Percentiles rank a stretch among this genome's conserved stretches.
Evolutionary conservation across 768 basidiomycete species (phyloP).

Genomic region (Gautieria morchelliformis): DNA sequence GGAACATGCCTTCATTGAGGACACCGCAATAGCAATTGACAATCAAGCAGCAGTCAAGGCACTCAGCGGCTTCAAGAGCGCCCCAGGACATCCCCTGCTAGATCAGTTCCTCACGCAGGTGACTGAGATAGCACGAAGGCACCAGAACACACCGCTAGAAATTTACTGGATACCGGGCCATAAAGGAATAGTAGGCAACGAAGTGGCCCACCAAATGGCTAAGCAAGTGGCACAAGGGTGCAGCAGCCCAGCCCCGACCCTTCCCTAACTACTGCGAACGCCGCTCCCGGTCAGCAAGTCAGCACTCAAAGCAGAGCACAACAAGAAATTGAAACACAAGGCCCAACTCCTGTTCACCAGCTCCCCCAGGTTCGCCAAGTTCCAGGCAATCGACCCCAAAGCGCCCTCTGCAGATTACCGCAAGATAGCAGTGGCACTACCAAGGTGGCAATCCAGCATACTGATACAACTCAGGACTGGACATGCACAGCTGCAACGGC

Average conservation of each 20-base stretch:
- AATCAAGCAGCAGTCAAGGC: not conserved
- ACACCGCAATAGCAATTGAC: not conserved
- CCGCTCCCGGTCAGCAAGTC: not conserved
- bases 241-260: not conserved
- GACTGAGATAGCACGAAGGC: not conserved
- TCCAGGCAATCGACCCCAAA: constrained; percentile 1
- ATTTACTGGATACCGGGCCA: not conserved
- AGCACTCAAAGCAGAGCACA: not conserved
- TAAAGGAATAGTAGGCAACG: not conserved
- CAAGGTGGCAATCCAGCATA: not conserved
- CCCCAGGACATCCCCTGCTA: not conserved
- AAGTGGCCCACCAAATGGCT: not conserved
- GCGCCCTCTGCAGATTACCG: constrained; percentile 7
- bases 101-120: not conserved
- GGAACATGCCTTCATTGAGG: not conserved
- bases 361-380: not conserved
- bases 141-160: not conserved
- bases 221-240: not conserved
- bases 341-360: not conserved
- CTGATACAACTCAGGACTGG: constrained; percentile 1
- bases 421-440: not conserved
- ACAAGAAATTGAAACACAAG: not conserved
- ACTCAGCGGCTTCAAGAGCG: not conserved
- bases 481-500: constrained; percentile 4
- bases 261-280: constrained; percentile 13